Conservation (phyloP, 352 stramenopile genomes). For the Globisporangium lucens region DNA sequence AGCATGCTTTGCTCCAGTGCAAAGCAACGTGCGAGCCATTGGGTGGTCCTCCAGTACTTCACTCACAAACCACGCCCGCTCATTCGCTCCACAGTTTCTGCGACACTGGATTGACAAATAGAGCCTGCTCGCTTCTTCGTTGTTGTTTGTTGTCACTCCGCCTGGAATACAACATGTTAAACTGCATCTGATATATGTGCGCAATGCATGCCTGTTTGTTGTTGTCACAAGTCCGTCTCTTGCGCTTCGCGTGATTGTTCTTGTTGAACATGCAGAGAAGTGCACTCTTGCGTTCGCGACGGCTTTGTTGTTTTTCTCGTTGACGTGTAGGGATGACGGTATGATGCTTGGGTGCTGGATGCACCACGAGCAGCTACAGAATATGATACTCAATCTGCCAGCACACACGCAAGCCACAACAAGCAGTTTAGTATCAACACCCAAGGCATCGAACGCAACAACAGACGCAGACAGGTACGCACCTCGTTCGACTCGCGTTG, state of each 20-base stretch:
- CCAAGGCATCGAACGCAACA: not conserved
- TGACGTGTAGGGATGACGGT: not conserved
- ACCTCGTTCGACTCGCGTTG: conserved; percentile 73
- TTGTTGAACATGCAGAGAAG: not conserved
- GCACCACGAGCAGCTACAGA: conserved; percentile 20
- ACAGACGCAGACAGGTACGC: conserved; percentile 5
- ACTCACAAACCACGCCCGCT: too few species aligned
- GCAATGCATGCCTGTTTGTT: too few species aligned
- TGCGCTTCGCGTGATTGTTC: not conserved
- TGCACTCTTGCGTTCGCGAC: not conserved
- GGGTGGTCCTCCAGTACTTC: too few species aligned
- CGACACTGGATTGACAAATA: too few species aligned
- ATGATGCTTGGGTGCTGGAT: not conserved
- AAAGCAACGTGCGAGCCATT: too few species aligned
- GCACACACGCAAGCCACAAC: conserved; percentile 3
- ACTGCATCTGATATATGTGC: too few species aligned
- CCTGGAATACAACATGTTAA: too few species aligned
- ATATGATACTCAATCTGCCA: conserved; percentile 68
- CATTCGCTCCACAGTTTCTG: too few species aligned
- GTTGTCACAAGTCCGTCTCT: not conserved
- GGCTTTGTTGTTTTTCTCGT: not conserved
- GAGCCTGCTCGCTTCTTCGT: too few species aligned
- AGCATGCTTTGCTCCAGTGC: too few species aligned
- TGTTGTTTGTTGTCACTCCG: too few species aligned
- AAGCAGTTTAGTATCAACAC: not conserved